These are phyloP conservation scores for Pythium periplocum DNA, from an alignment of 352 stramenopile species.

Conservation along the genomic window DNA sequence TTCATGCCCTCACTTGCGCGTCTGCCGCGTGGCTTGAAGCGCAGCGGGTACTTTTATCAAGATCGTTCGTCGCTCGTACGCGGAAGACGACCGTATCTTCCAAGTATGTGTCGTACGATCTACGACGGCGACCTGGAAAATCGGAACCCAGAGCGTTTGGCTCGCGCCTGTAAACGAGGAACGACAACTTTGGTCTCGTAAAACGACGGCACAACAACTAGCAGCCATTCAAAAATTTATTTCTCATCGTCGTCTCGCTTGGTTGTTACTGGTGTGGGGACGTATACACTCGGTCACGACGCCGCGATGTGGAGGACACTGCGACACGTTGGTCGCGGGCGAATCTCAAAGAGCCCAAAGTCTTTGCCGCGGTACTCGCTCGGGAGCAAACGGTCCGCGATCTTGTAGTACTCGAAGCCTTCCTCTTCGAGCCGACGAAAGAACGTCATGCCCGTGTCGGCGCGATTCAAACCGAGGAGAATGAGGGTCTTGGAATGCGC, in stretches of 20 bases:
- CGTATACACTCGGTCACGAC: too few species aligned
- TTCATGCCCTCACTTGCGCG: neutral
- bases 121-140: too few species aligned
- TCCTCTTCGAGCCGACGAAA: slow-evolving; percentile 62
- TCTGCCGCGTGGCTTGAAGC: too few species aligned
- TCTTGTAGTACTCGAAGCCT: slow-evolving; percentile 83
- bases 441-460: slow-evolving; percentile 57
- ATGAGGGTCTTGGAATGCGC: slow-evolving; percentile 39
- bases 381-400: slow-evolving; percentile 51
- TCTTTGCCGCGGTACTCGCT: slow-evolving; percentile 62
- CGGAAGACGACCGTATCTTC: too few species aligned
- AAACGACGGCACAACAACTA: slow-evolving; percentile 5
- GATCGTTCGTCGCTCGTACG: too few species aligned
- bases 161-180: too few species aligned
- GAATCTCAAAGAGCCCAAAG: slow-evolving; percentile 79
- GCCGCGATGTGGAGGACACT: slow-evolving; percentile 1
- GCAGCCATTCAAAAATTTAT: slow-evolving; percentile 11
- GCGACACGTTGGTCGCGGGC: slow-evolving; percentile 12
- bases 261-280: too few species aligned
- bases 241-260: too few species aligned
- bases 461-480: slow-evolving; percentile 69
- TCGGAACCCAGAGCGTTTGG: too few species aligned
- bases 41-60: too few species aligned
- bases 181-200: too few species aligned
- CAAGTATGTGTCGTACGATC: too few species aligned